Evolutionary conservation across 1,139 yeast genomes (phyloP).

Genomic region (Sugiyamaella paludigena): DNA sequence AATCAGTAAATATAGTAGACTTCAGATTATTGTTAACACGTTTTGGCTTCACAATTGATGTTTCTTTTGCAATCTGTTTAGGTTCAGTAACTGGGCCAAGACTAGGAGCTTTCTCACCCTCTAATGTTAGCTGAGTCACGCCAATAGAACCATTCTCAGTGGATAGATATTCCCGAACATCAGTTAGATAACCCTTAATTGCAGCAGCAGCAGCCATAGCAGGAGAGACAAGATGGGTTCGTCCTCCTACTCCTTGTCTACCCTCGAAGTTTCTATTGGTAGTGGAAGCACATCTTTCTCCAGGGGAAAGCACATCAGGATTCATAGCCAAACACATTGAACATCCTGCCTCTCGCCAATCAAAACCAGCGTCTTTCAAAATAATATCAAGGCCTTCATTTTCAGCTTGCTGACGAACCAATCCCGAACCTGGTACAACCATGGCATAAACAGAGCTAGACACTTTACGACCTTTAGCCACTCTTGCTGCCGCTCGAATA

Average conservation of each 20-base stretch:
- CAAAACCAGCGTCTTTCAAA: conserved; percentile 78
- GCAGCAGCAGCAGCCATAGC: conserved; percentile 97
- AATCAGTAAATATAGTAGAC: no score
- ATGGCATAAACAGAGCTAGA: conserved; percentile 73
- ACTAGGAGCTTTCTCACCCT: conserved; percentile 41
- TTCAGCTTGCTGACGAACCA: conserved; percentile 80
- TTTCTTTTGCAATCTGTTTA: conserved; percentile 18
- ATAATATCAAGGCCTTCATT: conserved; percentile 79
- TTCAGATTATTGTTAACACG: no score
- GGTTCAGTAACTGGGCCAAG: conserved; percentile 22
- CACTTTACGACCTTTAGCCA: conserved; percentile 76
- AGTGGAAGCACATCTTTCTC: conserved; percentile 90
- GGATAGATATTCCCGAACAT: conserved; percentile 71
- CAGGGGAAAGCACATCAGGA: conserved; percentile 82
- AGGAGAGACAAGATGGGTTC: conserved; percentile 91
- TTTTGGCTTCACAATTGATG: conserved; percentile 11
- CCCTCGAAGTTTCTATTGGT: conserved; percentile 92
- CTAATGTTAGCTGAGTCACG: conserved; percentile 54
- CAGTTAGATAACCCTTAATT: conserved; percentile 75
- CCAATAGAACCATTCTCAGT: conserved; percentile 36
- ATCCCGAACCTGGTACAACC: conserved; percentile 88
- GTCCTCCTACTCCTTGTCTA: conserved; percentile 87
- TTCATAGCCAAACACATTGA: conserved; percentile 96
- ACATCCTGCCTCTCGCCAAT: conserved; percentile 95
- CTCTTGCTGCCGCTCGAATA: conserved; percentile 81